Evolutionary conservation across 225 moss, liverwort and hornwort genomes (phyloP).

Genomic region (Thuidium tamariscinum): DNA sequence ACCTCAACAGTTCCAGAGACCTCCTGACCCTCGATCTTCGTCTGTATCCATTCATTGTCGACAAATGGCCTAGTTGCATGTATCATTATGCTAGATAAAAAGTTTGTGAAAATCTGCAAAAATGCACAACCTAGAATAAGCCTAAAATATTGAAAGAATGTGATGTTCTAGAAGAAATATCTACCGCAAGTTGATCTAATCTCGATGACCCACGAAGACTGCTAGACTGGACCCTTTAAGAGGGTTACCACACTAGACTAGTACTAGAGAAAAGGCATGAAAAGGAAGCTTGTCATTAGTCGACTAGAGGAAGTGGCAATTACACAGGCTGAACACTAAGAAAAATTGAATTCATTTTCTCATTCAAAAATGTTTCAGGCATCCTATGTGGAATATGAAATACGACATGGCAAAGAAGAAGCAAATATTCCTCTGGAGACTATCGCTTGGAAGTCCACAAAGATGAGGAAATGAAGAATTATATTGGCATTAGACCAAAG

Average conservation of each 20-base stretch:
- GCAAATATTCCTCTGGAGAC: neutral
- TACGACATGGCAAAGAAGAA: neutral
- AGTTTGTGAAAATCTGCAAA: constrained; percentile 92
- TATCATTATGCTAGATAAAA: constrained; percentile 90
- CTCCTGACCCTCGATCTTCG: constrained; percentile 98
- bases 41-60: constrained; percentile 98
- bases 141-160: neutral
- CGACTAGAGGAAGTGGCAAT: neutral
- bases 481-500: neutral
- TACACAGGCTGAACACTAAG: neutral
- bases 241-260: neutral
- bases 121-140: neutral
- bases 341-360: neutral
- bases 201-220: neutral
- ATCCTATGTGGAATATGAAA: neutral
- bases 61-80: constrained; percentile 97
- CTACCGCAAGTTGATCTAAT: neutral
- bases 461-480: neutral
- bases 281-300: neutral
- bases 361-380: neutral
- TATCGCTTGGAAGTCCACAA: neutral
- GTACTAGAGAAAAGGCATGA: neutral
- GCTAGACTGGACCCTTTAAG: neutral
- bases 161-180: neutral
- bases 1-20: constrained; percentile 99